phyloP scores from a whole-genome alignment of 192 early-diverging fungal species.

The Chytriomyces hyalinus region DNA sequence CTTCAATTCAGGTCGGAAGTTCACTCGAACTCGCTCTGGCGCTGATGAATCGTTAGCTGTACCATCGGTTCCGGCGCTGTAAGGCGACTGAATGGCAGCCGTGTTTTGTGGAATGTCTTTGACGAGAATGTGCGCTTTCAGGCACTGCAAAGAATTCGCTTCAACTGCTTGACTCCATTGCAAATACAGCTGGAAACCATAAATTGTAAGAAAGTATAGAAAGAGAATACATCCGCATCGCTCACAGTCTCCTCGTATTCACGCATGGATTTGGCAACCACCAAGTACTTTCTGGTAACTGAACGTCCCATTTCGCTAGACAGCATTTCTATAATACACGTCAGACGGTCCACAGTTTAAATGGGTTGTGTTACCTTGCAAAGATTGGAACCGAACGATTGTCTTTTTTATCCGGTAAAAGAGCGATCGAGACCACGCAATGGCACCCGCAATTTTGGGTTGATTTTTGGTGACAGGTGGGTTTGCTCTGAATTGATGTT shows the following conservation, averaged over 20 bases:
- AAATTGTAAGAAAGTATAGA: background rate
- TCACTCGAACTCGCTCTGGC: slow-evolving; percentile 56
- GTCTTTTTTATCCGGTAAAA: slow-evolving; percentile 70
- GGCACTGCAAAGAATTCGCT: slow-evolving; percentile 59
- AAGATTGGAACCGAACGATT: slow-evolving; percentile 66
- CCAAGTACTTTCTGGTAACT: slow-evolving; percentile 66
- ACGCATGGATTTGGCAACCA: slow-evolving; percentile 65
- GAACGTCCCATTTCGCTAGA: slow-evolving; percentile 61
- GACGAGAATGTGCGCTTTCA: slow-evolving; percentile 61
- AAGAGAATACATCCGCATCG: background rate
- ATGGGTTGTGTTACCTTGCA: slow-evolving; percentile 51
- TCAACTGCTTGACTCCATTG: slow-evolving; percentile 65
- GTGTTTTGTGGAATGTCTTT: slow-evolving; percentile 37
- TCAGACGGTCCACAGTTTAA: slow-evolving; percentile 7
- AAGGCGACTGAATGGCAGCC: background rate
- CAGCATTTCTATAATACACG: slow-evolving; percentile 57
- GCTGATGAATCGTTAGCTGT: background rate
- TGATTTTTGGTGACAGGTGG: slow-evolving; percentile 67
- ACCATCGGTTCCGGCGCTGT: background rate
- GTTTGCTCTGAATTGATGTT: slow-evolving; percentile 44
- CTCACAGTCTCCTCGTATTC: slow-evolving; percentile 63
- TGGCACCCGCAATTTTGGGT: slow-evolving; percentile 66
- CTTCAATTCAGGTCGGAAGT: slow-evolving; percentile 60
- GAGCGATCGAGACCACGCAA: slow-evolving; percentile 60
- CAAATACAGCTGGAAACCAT: slow-evolving; percentile 49